Percentiles rank a stretch among this genome's conserved stretches.
These are phyloP conservation scores for Fusarium cicatricum DNA, from an alignment of 2,329 filamentous ascomycete genomes.

Conservation along the genomic window DNA sequence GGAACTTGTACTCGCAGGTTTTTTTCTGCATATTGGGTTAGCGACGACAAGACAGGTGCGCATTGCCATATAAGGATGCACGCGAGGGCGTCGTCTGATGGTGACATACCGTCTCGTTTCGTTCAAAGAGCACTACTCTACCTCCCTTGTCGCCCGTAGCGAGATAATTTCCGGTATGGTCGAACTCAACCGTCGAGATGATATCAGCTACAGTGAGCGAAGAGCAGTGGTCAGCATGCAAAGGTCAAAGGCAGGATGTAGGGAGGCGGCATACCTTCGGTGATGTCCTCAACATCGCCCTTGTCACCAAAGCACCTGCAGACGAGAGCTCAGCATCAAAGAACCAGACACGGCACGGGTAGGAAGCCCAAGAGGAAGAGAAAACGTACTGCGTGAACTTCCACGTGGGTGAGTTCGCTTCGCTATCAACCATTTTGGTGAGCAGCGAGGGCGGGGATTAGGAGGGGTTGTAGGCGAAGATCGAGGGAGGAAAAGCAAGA, in stretches of 20 bases:
- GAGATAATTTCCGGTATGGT: constrained; percentile 88
- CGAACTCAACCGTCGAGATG: constrained; percentile 90
- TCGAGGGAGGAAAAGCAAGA: constrained; percentile 35
- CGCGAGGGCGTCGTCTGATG: constrained; percentile 2
- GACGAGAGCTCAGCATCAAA: constrained; percentile 30
- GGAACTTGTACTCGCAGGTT: constrained; percentile 99
- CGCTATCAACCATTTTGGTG: constrained; percentile 92
- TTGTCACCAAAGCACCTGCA: constrained; percentile 98
- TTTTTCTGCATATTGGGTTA: constrained; percentile 76
- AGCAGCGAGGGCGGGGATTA: constrained; percentile 44
- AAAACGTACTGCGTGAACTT: constrained; percentile 96
- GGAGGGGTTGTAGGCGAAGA: constrained; percentile 35
- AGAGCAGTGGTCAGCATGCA: constrained; percentile 30
- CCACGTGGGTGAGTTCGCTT: constrained; percentile 95
- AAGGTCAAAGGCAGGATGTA: constrained; percentile 16
- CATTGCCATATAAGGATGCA: neutral
- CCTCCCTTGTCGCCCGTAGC: constrained; percentile 92
- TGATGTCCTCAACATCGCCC: constrained; percentile 98
- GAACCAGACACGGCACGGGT: constrained; percentile 6
- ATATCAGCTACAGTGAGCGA: constrained; percentile 73
- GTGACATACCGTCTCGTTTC: constrained; percentile 87
- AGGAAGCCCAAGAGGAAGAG: neutral
- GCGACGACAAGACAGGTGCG: constrained; percentile 7
- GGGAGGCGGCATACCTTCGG: constrained; percentile 73
- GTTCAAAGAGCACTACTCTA: constrained; percentile 84